Evolutionary conservation across 139 green algal genomes (phyloP), one percentile per base, ranked within the genome.

Genomic region (Asterochloris erici): DNA sequence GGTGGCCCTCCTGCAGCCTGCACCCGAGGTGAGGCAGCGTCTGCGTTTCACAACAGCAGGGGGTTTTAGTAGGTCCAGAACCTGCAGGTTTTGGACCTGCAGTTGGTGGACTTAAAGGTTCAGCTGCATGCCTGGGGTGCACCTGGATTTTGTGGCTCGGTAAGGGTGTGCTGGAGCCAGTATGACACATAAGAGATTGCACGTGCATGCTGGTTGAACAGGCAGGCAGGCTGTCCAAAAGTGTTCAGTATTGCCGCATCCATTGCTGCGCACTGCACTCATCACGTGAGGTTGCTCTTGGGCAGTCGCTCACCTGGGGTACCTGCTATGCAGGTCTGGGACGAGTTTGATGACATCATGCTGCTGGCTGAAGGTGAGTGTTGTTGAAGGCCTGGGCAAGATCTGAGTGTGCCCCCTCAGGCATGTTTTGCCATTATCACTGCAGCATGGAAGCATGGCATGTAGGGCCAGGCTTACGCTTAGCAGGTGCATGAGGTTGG

Each of bases 311-410:
- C n/a, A n/a, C n/a, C n/a, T n/a, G n/a, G 38, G 38, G 4, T 10
- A 54, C 6, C 38, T 54, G 38, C 38, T 54, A 6, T 54, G 38
- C 38, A 54, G 38, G 38, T 87, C 14, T 93, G 87, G 78, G 63
- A 81, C 61, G 83, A 92, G 61, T 94, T 93, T 79, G 88, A 93
- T 79, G 88, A 94, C 64, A 68, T 93, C 29, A 83, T 93, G 64
- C 79, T 94, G 64, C 73, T 92, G 66, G 68, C 81, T 11, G 87
- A 90, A n/a, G 73, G 81, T 79, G 26, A 54, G 71, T 19, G 4
- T 11, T 9, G 24, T 77, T 38, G 14, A 29, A 4, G 24, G n/a
- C n/a, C n/a, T 77, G n/a, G 26, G 71, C n/a, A 21, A 77, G 2
- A 60, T 29, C 9, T 21, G 71, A 60, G 24, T 77, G 15, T 60